phyloP scores from a whole-genome alignment of 345 rosid species.

The Hibiscus trionum region DNA sequence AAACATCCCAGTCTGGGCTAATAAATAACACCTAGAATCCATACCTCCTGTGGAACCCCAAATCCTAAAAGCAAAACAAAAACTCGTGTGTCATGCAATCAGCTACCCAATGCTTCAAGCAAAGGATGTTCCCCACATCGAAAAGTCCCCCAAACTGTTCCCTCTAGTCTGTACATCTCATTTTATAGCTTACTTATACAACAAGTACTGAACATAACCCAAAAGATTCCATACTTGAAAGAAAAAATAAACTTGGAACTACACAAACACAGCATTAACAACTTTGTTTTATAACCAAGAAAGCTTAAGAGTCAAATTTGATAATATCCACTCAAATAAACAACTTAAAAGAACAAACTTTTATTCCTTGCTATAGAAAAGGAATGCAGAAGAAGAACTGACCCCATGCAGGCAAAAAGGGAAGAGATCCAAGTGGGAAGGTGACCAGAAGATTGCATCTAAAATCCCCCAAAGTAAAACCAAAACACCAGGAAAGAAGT shows the following conservation, averaged over 20 bases:
- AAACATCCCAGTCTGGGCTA: conserved; percentile 23
- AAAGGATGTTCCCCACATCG: conserved; percentile 25
- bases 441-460: conserved; percentile 42
- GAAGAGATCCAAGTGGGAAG: conserved; percentile 48
- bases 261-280: not conserved
- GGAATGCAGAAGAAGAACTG: conserved; percentile 12
- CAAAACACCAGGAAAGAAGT: conserved; percentile 34
- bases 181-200: conserved; percentile 29
- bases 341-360: not conserved
- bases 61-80: conserved; percentile 12
- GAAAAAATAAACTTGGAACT: conserved; percentile 10
- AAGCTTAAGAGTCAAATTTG: not conserved
- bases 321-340: too few relatives aligned
- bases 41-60: conserved; percentile 10
- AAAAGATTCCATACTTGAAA: conserved; percentile 17
- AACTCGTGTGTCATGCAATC: conserved; percentile 2
- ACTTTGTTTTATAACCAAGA: not conserved
- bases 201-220: conserved; percentile 23
- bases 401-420: conserved; percentile 59
- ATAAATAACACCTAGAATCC: conserved; percentile 25
- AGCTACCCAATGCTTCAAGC: conserved; percentile 29
- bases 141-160: conserved; percentile 1
- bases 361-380: not conserved
- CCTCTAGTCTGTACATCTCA: conserved; percentile 3
- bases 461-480: conserved; percentile 28